These are phyloP conservation scores for Enteropsectra breve DNA, from an alignment of 371 early-diverging fungal genomes.

Conservation along the genomic window DNA sequence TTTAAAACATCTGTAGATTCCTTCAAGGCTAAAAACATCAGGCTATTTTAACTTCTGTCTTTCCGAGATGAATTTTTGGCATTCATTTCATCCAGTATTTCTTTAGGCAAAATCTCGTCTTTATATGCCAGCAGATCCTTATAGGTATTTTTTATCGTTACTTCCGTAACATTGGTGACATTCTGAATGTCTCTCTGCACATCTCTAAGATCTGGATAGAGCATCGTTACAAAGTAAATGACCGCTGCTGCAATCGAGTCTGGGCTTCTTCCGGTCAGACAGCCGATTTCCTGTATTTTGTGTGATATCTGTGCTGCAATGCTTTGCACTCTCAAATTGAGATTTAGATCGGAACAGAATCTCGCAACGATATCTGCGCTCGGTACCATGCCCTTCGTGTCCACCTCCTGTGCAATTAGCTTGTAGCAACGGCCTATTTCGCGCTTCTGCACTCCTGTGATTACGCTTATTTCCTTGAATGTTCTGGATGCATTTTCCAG, in stretches of 20 bases:
- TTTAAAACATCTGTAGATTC: no score
- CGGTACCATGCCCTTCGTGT: constrained; percentile 51
- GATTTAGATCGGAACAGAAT: constrained; percentile 61
- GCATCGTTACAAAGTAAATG: constrained; percentile 59
- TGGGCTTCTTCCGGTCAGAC: constrained; percentile 59
- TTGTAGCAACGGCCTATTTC: constrained; percentile 61
- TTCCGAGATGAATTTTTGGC: no score
- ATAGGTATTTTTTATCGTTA: constrained; percentile 62
- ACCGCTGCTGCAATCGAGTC: constrained; percentile 62
- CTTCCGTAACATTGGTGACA: constrained; percentile 61
- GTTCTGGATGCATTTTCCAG: constrained; percentile 80
- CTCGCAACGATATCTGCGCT: constrained; percentile 63
- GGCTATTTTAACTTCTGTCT: no score
- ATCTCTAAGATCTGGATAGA: constrained; percentile 54
- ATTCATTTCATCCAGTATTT: constrained; percentile 35
- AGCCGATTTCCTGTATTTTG: constrained; percentile 50
- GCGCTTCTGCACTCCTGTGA: constrained; percentile 70
- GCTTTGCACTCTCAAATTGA: constrained; percentile 57
- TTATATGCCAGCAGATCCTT: constrained; percentile 59
- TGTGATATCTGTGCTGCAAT: constrained; percentile 52
- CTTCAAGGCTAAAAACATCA: no score
- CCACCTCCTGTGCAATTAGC: constrained; percentile 58
- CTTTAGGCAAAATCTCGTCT: constrained; percentile 57
- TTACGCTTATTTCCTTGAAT: constrained; percentile 84
- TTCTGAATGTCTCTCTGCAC: constrained; percentile 58